A percentile compares a stretch with the other conserved stretches of the same genome.
phyloP scores from a whole-genome alignment of 1,139 yeast species.

The Suhomyces yuchorum region DNA sequence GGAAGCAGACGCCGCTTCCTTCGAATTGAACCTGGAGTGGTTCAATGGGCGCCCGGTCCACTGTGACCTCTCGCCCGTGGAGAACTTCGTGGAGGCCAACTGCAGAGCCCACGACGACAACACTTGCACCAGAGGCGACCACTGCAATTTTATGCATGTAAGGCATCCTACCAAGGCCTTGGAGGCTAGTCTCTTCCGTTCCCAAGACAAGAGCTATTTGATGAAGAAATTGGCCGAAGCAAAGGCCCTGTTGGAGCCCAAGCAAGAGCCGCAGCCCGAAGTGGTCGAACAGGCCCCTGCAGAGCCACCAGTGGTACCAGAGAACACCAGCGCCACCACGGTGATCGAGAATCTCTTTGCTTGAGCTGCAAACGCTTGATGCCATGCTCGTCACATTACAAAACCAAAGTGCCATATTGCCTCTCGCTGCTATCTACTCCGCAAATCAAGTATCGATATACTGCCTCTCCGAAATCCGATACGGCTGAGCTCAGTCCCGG shows the following conservation, averaged over 20 bases:
- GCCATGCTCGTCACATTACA: not conserved
- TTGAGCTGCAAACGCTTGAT: not conserved
- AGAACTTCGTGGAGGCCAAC: conserved; percentile 68
- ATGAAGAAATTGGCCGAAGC: conserved; percentile 17
- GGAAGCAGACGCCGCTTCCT: conserved; percentile 63
- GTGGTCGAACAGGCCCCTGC: not conserved
- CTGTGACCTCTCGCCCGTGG: conserved; percentile 79
- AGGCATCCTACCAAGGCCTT: conserved; percentile 55
- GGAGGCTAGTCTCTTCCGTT: conserved; percentile 37
- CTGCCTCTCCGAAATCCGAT: too few relatives aligned
- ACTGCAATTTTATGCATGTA: conserved; percentile 87
- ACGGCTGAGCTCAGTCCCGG: too few relatives aligned
- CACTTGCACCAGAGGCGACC: conserved; percentile 73
- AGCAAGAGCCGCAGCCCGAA: not conserved
- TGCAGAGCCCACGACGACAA: conserved; percentile 69
- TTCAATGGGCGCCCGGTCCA: conserved; percentile 77
- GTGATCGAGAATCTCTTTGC: conserved; percentile 26
- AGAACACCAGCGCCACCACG: conserved; percentile 16
- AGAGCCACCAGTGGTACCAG: not conserved
- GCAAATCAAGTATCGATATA: too few relatives aligned
- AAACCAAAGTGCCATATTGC: not conserved
- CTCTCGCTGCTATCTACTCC: too few relatives aligned
- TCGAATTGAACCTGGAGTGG: conserved; percentile 76
- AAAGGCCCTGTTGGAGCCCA: conserved; percentile 1
- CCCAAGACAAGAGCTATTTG: conserved; percentile 39